Evolutionary conservation across 257 asterid species (phyloP).

Genomic region (Cordia subcordata): DNA sequence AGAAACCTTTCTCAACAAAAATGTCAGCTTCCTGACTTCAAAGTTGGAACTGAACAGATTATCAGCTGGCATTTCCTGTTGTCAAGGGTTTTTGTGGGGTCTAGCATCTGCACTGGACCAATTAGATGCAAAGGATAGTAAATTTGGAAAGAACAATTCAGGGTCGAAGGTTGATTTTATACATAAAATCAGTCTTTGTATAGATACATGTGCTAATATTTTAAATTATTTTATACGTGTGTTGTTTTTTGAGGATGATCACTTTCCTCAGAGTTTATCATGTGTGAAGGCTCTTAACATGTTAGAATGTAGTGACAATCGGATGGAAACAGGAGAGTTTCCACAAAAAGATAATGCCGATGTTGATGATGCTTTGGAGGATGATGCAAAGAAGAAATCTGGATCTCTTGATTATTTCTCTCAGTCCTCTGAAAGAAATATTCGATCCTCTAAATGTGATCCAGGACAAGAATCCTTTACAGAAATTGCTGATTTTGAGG

Average conservation of each 20-base stretch:
- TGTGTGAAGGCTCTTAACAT: conserved; percentile 13
- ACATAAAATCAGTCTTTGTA: conserved; percentile 36
- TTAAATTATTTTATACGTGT: conserved; percentile 27
- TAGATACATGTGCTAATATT: conserved; percentile 39
- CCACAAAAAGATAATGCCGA: conserved; percentile 22
- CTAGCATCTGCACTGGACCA: conserved; percentile 47
- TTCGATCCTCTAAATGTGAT: conserved; percentile 17
- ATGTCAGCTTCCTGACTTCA: conserved; percentile 28
- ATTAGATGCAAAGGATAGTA: conserved; percentile 22
- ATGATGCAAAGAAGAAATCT: conserved; percentile 18
- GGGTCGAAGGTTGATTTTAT: conserved; percentile 34
- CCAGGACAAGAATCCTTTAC: conserved; percentile 20
- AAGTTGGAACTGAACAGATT: conserved; percentile 41
- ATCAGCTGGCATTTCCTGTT: conserved; percentile 52
- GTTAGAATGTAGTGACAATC: conserved; percentile 18
- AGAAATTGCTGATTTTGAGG: conserved; percentile 35
- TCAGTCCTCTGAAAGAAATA: conserved; percentile 18
- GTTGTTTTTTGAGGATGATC: conserved; percentile 51
- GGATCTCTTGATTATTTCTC: conserved; percentile 13
- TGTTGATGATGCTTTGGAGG: conserved; percentile 23
- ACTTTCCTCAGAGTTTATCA: conserved; percentile 12
- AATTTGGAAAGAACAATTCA: conserved; percentile 28
- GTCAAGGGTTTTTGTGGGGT: conserved; percentile 75
- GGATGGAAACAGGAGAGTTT: conserved; percentile 13
- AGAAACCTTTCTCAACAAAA: conserved; percentile 23